phyloP scores from a whole-genome alignment of 2,329 filamentous ascomycete genomes.

The Colletotrichum camelliae region DNA sequence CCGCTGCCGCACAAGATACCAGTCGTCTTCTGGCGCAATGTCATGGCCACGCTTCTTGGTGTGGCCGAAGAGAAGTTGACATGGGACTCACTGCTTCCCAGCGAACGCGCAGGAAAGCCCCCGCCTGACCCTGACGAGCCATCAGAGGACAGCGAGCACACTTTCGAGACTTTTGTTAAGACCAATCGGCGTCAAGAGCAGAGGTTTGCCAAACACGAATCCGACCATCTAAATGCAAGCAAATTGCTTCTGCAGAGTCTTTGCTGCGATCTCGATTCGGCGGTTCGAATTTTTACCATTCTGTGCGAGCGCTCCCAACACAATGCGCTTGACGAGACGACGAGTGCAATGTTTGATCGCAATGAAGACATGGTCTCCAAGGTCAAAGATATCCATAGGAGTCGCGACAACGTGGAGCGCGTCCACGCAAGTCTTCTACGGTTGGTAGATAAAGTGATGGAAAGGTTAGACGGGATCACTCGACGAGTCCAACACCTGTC shows the following conservation, averaged over 20 bases:
- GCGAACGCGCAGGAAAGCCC: neutral
- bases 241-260: neutral
- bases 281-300: neutral
- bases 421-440: neutral
- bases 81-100: neutral
- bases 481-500: neutral
- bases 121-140: neutral
- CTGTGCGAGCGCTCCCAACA: neutral
- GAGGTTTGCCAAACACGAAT: neutral
- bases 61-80: neutral
- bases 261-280: neutral
- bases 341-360: neutral
- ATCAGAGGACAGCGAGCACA: neutral
- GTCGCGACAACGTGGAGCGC: neutral
- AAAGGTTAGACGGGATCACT: neutral
- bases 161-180: neutral
- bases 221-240: neutral
- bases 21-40: neutral
- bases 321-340: neutral
- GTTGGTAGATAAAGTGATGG: neutral
- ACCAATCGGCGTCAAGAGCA: neutral
- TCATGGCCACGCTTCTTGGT: neutral
- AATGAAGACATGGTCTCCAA: neutral
- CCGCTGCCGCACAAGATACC: neutral
- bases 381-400: neutral